phyloP scores from a whole-genome alignment of 306 rosid genomes.

The Pyrus bretschneideri region DNA sequence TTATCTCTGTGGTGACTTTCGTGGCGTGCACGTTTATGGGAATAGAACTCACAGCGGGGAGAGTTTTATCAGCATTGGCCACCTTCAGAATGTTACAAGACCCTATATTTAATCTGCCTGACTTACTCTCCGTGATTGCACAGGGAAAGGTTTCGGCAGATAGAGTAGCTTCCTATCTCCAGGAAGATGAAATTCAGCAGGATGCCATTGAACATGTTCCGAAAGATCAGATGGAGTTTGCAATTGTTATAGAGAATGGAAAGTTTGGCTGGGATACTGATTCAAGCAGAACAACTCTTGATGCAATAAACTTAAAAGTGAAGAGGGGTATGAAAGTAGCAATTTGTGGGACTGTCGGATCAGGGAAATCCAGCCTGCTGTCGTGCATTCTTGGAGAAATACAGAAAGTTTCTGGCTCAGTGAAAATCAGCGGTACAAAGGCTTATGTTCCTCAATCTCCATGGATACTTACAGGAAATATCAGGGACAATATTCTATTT shows the following conservation, averaged over 20 bases:
- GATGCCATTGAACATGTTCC: slow-evolving; percentile 55
- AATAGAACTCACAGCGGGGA: slow-evolving; percentile 80
- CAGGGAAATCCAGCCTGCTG: slow-evolving; percentile 85
- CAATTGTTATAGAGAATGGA: slow-evolving; percentile 56
- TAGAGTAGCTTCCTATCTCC: slow-evolving; percentile 64
- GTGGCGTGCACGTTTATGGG: slow-evolving; percentile 72
- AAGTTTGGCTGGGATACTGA: slow-evolving; percentile 81
- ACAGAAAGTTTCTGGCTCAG: slow-evolving; percentile 60
- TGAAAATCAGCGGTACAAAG: slow-evolving; percentile 79
- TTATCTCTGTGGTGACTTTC: slow-evolving; percentile 75
- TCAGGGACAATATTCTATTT: slow-evolving; percentile 73
- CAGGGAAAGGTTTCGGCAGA: slow-evolving; percentile 91
- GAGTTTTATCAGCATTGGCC: slow-evolving; percentile 84
- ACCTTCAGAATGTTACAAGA: slow-evolving; percentile 89
- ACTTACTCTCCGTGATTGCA: slow-evolving; percentile 72
- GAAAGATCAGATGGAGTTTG: slow-evolving; percentile 50
- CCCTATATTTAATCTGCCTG: slow-evolving; percentile 83
- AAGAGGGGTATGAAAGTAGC: slow-evolving; percentile 96
- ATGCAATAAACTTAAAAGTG: slow-evolving; percentile 55
- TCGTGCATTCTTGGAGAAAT: slow-evolving; percentile 74
- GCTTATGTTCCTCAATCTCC: slow-evolving; percentile 94
- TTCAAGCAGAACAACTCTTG: slow-evolving; percentile 49
- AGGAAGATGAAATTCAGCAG: slow-evolving; percentile 72
- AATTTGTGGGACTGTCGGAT: slow-evolving; percentile 88
- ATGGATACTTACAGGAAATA: slow-evolving; percentile 87